Base-by-base conservation (phyloP, 129 eudicot species). In the Centella asiatica region DNA sequence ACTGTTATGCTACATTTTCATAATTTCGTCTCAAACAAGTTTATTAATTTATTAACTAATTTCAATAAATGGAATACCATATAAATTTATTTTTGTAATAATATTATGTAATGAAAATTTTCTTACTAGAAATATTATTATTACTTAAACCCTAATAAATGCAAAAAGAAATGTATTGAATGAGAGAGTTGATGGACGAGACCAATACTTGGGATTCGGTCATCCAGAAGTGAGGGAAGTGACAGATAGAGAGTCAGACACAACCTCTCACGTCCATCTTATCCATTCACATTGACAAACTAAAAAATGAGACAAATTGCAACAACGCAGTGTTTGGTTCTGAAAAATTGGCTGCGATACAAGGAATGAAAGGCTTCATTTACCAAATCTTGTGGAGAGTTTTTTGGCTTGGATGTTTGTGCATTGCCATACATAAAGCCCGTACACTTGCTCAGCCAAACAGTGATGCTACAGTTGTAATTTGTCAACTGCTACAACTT, bases 321-420 rank as follows among this genome's bases (percentile, higher is more conserved):
- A 46, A n/a, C n/a, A n/a, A 64, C 18, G 19, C 15, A 29, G 17
- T 12, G 5, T 27, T 44, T 45, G 44, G 19, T 46, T 32, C 42
- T 27, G 25, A 47, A 18, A 20, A 22, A 0, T 45, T 14, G 26
- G 15, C 25, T 3, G 25, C 27, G 13, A 58, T 0, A 5, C 19
- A 1, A 37, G 27, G 9, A 24, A 9, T 6, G 10, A 20, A 5
- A 60, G 2, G 31, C 6, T 51, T 24, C 29, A 26, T 34, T 57
- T 14, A 57, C 17, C 11, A 20, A 31, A 45, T 47, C 57, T 45
- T 11, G 66, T 37, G 60, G 73, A 50, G 15, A 73, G 51, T 60
- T 65, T n/a, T n/a, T 51, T 61, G 63, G 19, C 26, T 52, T 23
- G 34, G 54, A 54, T 58, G 52, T 20, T 62, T 36, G 74, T 32